A percentile compares a stretch with the other conserved stretches of the same genome.
Evolutionary conservation across 495 filamentous ascomycete species (phyloP).

Genomic region (Penicillium mononematosum): DNA sequence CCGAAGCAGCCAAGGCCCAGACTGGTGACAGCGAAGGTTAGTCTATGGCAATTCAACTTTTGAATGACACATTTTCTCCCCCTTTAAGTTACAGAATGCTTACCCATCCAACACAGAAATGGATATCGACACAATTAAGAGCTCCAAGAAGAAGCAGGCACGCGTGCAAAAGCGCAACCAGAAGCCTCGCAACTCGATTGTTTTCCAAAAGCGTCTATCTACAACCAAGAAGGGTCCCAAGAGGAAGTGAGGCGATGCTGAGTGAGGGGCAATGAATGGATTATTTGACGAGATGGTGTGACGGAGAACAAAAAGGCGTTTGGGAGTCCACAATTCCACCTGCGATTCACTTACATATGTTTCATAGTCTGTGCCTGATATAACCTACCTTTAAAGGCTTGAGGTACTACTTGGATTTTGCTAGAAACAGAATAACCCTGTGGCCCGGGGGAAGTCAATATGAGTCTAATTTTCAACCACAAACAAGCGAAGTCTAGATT

Average conservation of each 20-base stretch:
- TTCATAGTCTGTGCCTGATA: slow-evolving; percentile 11
- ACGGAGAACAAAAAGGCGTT: slow-evolving; percentile 15
- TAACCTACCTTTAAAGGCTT: slow-evolving; percentile 4
- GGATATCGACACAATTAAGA: slow-evolving; percentile 36
- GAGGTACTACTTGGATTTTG: not conserved
- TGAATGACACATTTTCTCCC: not conserved
- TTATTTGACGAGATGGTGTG: slow-evolving; percentile 32
- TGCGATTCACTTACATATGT: slow-evolving; percentile 12
- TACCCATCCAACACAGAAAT: slow-evolving; percentile 33
- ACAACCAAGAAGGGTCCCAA: slow-evolving; percentile 33
- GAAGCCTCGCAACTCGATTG: slow-evolving; percentile 45
- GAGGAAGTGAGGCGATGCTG: slow-evolving; percentile 26
- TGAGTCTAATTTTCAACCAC: not conserved
- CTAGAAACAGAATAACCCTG: not conserved
- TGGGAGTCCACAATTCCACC: slow-evolving; percentile 10
- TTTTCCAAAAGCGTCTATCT: slow-evolving; percentile 35
- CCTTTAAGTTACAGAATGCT: slow-evolving; percentile 4
- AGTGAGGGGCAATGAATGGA: slow-evolving; percentile 10
- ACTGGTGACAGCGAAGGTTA: slow-evolving; percentile 27
- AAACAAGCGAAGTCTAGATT: not conserved
- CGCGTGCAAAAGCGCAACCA: slow-evolving; percentile 43
- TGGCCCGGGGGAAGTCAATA: not conserved
- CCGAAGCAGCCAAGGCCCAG: slow-evolving; percentile 17
- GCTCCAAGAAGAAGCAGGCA: slow-evolving; percentile 26
- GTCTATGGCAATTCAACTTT: slow-evolving; percentile 1